Base-by-base conservation (phyloP, 257 asterid species). In the Cruciata laevipes region DNA sequence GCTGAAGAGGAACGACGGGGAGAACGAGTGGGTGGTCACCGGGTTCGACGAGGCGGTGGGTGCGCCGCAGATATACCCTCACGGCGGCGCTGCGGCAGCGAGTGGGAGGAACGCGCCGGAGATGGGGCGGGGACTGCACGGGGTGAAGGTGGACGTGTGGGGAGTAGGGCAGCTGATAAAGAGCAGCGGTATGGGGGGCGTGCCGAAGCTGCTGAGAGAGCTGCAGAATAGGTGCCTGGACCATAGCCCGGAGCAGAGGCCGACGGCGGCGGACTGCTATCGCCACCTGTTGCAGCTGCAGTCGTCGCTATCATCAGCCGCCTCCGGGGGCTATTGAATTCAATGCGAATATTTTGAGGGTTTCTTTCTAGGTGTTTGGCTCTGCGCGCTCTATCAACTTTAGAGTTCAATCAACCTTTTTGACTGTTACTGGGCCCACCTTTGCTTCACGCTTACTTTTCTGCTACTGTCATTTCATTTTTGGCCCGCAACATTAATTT, bases 221-320 rank as follows among this genome's bases (percentile, higher is more conserved):
- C 65, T 82, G 76, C 84, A 79, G 82, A 82, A 76, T 59, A 72
- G 80, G 72, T 82, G 86, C 38, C 69, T 82, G 84, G 86, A 82
- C 63, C 79, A 74, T 1, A 79, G 74, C 74, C 82, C 84, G 69
- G 86, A 82, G 75, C 84, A 79, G 69, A 75, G 84, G 11, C 86
- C 86, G 37, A 79, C 84, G 75, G 86, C 86, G 70, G 84, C 86
- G 56, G 86, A 82, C 80, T 82, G 86, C 76, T 82, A 82, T 65
- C 82, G 74, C 80, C 86, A 82, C 76, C 72, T 79, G 71, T 57
- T 82, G 75, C 86, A 79, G 84, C 66, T 82, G 68, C 86, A 82
- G 76, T 82, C 86, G 64, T 74, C 81, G n/a, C 65, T 79, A 67
- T 78, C 82, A 73, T 79, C 82, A 12, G 78, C 83, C 75, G 73